Evolutionary conservation across 2,329 filamentous ascomycete genomes (phyloP).

Genomic region (Colletotrichum truncatum): DNA sequence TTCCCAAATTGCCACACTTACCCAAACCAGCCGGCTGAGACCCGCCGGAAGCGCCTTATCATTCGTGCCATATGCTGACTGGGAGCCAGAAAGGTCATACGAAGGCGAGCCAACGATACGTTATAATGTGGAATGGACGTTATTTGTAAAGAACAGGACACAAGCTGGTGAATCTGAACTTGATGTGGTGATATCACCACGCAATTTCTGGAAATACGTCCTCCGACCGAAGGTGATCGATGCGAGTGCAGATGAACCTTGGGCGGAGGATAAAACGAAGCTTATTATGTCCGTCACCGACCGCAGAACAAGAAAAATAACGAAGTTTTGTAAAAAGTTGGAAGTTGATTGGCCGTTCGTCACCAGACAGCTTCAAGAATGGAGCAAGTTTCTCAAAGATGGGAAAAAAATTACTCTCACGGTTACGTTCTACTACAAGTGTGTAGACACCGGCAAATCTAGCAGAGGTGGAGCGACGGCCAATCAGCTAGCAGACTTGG

Average conservation of each 20-base stretch:
- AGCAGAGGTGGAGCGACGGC: slow-evolving; percentile 11
- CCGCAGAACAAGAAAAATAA: slow-evolving; percentile 1
- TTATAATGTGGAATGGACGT: neutral
- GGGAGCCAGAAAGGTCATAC: slow-evolving; percentile 1
- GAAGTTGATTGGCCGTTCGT: slow-evolving; percentile 22
- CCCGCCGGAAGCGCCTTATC: no score
- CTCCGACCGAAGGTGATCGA: neutral
- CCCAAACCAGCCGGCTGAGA: no score
- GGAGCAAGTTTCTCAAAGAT: slow-evolving; percentile 15
- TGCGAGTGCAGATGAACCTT: neutral
- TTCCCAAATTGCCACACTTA: no score
- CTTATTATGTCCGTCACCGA: neutral
- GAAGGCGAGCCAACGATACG: neutral
- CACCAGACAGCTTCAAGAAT: slow-evolving; percentile 4
- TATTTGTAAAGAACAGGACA: neutral
- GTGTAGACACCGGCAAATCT: slow-evolving; percentile 6
- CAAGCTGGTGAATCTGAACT: neutral
- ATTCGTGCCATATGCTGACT: slow-evolving; percentile 5
- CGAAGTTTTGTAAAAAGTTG: neutral
- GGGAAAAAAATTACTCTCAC: slow-evolving; percentile 26
- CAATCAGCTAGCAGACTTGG: slow-evolving; percentile 16
- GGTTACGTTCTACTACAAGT: slow-evolving; percentile 13
- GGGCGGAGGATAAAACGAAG: neutral
- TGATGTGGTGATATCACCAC: neutral
- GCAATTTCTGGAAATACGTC: neutral